These are phyloP conservation scores for Parachlorella kessleri DNA, from an alignment of 139 green algal species.

Conservation along the genomic window DNA sequence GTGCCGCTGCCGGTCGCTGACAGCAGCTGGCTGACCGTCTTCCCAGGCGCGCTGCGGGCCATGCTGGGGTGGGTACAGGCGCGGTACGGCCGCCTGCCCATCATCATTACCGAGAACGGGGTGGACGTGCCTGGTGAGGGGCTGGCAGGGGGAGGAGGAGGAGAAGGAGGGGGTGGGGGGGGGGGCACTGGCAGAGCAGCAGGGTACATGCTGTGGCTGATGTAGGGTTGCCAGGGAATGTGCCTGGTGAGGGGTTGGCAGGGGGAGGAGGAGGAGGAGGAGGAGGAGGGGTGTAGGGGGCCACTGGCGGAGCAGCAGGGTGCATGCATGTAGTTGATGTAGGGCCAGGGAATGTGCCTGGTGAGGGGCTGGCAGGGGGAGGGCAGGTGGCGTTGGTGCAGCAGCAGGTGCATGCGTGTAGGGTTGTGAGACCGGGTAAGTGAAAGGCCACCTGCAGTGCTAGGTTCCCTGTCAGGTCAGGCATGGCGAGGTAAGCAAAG, in stretches of 20 bases:
- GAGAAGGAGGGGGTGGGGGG: not conserved
- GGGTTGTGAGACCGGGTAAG: not conserved
- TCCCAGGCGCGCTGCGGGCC: slow-evolving; percentile 50
- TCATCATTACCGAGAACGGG: slow-evolving; percentile 34
- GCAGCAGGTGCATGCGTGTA: too few species aligned
- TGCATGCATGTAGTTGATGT: not conserved
- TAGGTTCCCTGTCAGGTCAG: too few species aligned
- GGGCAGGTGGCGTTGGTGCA: not conserved
- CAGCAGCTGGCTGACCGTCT: slow-evolving; percentile 42
- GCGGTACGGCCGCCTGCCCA: slow-evolving; percentile 29
- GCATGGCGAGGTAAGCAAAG: slow-evolving; percentile 7
- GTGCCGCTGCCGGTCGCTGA: slow-evolving; percentile 22
- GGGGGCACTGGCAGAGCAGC: not conserved
- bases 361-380: not conserved
- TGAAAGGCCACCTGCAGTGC: not conserved
- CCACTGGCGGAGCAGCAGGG: not conserved
- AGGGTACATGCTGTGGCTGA: not conserved
- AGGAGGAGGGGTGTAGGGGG: not conserved
- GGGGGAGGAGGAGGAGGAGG: not conserved
- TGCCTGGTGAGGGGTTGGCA: too few species aligned
- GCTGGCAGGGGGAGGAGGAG: not conserved
- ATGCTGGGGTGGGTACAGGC: slow-evolving; percentile 38
- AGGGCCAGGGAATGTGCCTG: not conserved
- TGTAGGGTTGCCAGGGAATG: slow-evolving; percentile 7
- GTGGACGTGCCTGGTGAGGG: too few species aligned